Conservation (phyloP, 495 filamentous ascomycete genomes). For the Aspergillus incahuasiensis region DNA sequence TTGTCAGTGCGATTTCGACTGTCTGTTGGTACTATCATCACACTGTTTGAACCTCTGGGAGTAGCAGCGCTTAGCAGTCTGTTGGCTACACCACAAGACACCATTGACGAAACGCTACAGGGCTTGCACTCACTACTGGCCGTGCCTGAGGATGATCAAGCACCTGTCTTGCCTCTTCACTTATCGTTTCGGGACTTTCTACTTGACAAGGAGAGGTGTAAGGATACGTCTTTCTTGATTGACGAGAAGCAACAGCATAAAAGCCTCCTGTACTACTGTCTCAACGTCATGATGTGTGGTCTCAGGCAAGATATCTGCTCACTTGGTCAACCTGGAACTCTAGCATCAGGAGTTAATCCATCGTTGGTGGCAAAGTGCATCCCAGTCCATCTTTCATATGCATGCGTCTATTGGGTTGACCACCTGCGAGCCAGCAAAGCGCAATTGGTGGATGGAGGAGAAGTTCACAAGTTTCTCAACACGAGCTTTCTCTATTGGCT, state of each 20-base stretch:
- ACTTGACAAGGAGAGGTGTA: conserved; percentile 19
- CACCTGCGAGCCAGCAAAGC: conserved; percentile 34
- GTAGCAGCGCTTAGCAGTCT: background rate
- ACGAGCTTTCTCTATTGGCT: conserved; percentile 45
- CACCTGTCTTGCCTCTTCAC: conserved; percentile 39
- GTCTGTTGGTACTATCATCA: background rate
- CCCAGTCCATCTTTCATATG: conserved; percentile 30
- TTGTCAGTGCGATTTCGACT: background rate
- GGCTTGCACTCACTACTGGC: conserved; percentile 24
- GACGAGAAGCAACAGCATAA: background rate
- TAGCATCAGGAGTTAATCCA: conserved; percentile 17
- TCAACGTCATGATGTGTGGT: conserved; percentile 24
- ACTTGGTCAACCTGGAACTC: conserved; percentile 20
- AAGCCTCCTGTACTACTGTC: conserved; percentile 11
- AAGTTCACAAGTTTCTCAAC: conserved; percentile 22
- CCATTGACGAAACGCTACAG: background rate
- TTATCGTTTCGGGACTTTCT: conserved; percentile 53
- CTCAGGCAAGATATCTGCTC: conserved; percentile 38
- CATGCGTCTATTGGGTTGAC: conserved; percentile 39
- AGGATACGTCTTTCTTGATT: background rate
- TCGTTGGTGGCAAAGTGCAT: conserved; percentile 18
- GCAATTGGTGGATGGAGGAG: conserved; percentile 16
- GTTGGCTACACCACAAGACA: background rate
- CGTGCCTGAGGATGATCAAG: conserved; percentile 23
- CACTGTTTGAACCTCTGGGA: background rate